These are phyloP conservation scores for Tylopilus cervinicoccineus DNA, from an alignment of 768 basidiomycete species.

Conservation along the genomic window DNA sequence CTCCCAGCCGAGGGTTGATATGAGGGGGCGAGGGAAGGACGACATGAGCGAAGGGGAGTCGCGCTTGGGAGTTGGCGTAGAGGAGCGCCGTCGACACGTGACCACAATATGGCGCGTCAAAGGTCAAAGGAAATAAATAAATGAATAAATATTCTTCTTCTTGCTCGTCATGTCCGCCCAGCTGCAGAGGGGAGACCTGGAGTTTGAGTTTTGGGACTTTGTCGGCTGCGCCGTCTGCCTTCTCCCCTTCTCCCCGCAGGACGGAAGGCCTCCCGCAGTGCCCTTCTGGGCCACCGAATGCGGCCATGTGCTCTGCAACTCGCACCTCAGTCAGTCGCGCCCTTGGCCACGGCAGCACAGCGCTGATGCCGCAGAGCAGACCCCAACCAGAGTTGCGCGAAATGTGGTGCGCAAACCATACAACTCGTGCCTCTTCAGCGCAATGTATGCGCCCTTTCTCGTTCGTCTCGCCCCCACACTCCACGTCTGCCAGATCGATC, in stretches of 20 bases:
- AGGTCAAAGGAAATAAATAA: no score
- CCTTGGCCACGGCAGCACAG: background rate
- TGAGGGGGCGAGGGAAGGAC: slow-evolving; percentile 5
- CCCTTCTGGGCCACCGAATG: slow-evolving; percentile 92
- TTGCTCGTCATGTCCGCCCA: no score
- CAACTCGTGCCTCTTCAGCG: slow-evolving; percentile 70
- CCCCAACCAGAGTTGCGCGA: slow-evolving; percentile 69
- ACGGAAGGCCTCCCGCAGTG: slow-evolving; percentile 47
- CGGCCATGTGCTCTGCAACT: slow-evolving; percentile 82
- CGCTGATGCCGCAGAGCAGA: slow-evolving; percentile 35
- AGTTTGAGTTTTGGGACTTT: slow-evolving; percentile 78
- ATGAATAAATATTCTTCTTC: no score
- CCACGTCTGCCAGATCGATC: slow-evolving; percentile 55
- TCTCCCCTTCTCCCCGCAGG: slow-evolving; percentile 54
- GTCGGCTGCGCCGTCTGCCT: slow-evolving; percentile 69
- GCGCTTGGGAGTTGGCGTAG: no score
- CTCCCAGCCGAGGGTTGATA: slow-evolving; percentile 52
- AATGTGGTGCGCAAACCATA: slow-evolving; percentile 60
- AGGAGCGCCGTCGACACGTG: slow-evolving; percentile 16
- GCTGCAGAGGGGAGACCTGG: no score
- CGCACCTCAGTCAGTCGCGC: slow-evolving; percentile 64
- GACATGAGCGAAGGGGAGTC: no score
- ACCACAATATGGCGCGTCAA: slow-evolving; percentile 19
- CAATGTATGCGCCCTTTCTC: slow-evolving; percentile 45
- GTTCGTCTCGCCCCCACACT: background rate